Percentiles rank a stretch among this genome's conserved stretches.
Evolutionary conservation across 2,329 filamentous ascomycete genomes (phyloP).

Genomic region (Akanthomyces muscarius): DNA sequence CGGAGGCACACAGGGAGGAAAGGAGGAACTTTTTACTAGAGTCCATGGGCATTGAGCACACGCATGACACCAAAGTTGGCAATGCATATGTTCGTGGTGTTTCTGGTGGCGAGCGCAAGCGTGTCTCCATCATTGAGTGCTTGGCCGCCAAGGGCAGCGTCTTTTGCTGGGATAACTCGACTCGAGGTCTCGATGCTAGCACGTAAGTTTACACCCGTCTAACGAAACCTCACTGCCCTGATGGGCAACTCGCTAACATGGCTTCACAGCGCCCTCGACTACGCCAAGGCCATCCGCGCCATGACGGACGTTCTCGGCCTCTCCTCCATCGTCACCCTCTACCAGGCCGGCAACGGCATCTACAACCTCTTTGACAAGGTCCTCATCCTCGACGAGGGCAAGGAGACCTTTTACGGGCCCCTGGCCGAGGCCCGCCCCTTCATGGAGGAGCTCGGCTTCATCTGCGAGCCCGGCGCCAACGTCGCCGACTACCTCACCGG

Average conservation of each 20-base stretch:
- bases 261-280: conserved; percentile 48
- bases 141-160: conserved; percentile 55
- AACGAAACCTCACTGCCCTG: not conserved
- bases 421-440: conserved; percentile 55
- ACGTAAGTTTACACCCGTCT: conserved; percentile 36
- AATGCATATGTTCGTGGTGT: conserved; percentile 64
- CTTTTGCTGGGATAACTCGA: conserved; percentile 65
- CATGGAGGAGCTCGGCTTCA: conserved; percentile 62
- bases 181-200: conserved; percentile 61
- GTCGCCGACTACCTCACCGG: conserved; percentile 63
- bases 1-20: conserved; percentile 43
- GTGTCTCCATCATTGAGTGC: conserved; percentile 64
- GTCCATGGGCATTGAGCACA: conserved; percentile 56
- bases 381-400: conserved; percentile 62
- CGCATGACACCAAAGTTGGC: conserved; percentile 61
- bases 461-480: conserved; percentile 59
- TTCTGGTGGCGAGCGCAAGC: conserved; percentile 64
- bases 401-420: conserved; percentile 62
- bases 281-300: conserved; percentile 55
- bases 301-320: conserved; percentile 61
- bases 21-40: conserved; percentile 53
- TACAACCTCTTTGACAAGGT: conserved; percentile 69
- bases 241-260: not conserved
- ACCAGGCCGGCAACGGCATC: conserved; percentile 67
- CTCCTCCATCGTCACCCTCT: conserved; percentile 59